phyloP scores from a whole-genome alignment of 2,329 filamentous ascomycete genomes.

The Lecanicillium sp. region DNA sequence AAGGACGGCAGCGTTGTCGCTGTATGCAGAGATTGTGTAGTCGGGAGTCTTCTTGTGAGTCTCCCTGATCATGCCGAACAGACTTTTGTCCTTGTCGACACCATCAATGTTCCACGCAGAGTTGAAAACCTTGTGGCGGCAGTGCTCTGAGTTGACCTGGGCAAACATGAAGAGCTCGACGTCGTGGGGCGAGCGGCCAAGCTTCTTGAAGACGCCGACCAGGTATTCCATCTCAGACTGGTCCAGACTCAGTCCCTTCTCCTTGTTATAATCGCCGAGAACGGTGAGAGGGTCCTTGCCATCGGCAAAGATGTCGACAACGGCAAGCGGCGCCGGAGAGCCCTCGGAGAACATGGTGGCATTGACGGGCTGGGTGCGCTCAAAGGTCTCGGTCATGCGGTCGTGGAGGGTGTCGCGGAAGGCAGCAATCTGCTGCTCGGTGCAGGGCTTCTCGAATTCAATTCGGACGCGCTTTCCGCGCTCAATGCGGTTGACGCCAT shows the following conservation, averaged over 20 bases:
- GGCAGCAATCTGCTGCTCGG: conserved; percentile 44
- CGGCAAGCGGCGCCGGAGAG: conserved; percentile 56
- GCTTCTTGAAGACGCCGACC: conserved; percentile 55
- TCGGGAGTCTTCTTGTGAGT: conserved; percentile 79
- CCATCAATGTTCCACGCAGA: conserved; percentile 94
- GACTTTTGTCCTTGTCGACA: conserved; percentile 65
- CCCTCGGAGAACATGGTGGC: conserved; percentile 72
- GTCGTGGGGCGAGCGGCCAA: conserved; percentile 13
- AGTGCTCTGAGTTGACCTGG: conserved; percentile 96
- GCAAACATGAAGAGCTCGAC: conserved; percentile 15
- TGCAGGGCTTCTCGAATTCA: conserved; percentile 45
- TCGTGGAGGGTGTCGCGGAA: conserved; percentile 75
- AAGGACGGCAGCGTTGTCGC: conserved; percentile 92
- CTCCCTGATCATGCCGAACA: conserved; percentile 96
- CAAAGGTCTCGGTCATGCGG: conserved; percentile 89
- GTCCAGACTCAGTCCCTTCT: conserved; percentile 81
- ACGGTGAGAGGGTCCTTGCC: conserved; percentile 61
- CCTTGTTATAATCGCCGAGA: conserved; percentile 76
- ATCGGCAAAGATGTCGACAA: conserved; percentile 66
- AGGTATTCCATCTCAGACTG: conserved; percentile 88
- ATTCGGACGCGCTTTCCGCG: conserved; percentile 74
- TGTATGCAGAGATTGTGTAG: conserved; percentile 91
- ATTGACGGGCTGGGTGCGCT: conserved; percentile 60
- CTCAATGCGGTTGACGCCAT: conserved; percentile 71
- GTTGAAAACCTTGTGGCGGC: conserved; percentile 84